phyloP scores from a whole-genome alignment of 2,329 filamentous ascomycete genomes.

The Cladosporium sp. region DNA sequence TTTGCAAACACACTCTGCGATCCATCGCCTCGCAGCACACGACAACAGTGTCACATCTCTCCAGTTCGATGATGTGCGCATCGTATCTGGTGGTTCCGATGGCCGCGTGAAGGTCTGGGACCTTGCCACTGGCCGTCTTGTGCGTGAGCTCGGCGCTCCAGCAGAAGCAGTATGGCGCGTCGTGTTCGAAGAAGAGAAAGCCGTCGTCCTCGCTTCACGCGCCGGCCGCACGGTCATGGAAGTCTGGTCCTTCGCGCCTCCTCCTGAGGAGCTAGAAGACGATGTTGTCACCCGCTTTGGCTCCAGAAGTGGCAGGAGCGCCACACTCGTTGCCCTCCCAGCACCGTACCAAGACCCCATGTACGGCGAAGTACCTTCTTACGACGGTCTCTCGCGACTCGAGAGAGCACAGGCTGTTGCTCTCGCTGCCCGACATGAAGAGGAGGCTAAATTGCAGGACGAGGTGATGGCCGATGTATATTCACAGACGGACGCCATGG shows the following conservation, averaged over 20 bases:
- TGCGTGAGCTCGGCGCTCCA: constrained; percentile 86
- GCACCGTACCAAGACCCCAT: constrained; percentile 35
- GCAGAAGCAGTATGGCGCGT: constrained; percentile 97
- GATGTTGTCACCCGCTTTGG: constrained; percentile 11
- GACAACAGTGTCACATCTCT: constrained; percentile 98
- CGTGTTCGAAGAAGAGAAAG: constrained; percentile 97
- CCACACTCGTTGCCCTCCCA: constrained; percentile 22
- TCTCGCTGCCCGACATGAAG: not conserved
- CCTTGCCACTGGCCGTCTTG: constrained; percentile 83
- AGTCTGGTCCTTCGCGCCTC: constrained; percentile 94
- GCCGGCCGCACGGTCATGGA: constrained; percentile 93
- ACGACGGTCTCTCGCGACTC: constrained; percentile 9
- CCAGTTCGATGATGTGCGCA: constrained; percentile 93
- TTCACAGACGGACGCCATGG: constrained; percentile 13
- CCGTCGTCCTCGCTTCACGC: constrained; percentile 89
- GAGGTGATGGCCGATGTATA: constrained; percentile 34
- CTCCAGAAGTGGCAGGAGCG: constrained; percentile 1
- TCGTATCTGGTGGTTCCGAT: constrained; percentile 94
- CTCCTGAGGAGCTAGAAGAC: constrained; percentile 55
- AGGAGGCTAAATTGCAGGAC: constrained; percentile 26
- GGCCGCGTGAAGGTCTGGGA: constrained; percentile 99
- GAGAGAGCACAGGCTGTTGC: constrained; percentile 2
- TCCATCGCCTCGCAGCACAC: constrained; percentile 91
- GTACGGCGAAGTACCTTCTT: constrained; percentile 32
- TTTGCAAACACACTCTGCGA: constrained; percentile 82